A percentile compares a stretch with the other conserved stretches of the same genome.
These are phyloP conservation scores for Fereydounia khargensis DNA, from an alignment of 1,284 basidiomycete species.

Conservation along the genomic window DNA sequence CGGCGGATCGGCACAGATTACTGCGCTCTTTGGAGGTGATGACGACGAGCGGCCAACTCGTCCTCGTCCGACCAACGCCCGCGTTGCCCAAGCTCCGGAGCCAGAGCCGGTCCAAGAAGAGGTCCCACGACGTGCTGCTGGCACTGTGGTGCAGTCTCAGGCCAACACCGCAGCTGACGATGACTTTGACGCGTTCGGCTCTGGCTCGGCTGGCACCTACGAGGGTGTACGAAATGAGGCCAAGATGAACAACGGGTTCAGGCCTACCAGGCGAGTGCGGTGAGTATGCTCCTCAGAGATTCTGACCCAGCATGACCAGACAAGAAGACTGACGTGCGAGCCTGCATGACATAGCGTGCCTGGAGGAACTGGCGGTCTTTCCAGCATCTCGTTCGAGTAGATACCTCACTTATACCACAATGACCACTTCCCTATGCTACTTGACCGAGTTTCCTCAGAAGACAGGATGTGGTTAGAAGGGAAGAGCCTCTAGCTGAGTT, in stretches of 20 bases:
- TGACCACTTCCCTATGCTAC: too few relatives aligned
- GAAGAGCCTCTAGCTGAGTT: too few relatives aligned
- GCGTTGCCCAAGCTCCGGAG: not conserved
- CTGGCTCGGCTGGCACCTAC: conserved; percentile 20
- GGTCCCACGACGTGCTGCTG: conserved; percentile 6
- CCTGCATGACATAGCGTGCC: conserved; percentile 11
- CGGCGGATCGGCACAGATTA: conserved; percentile 37
- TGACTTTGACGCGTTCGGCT: not conserved
- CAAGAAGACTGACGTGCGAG: not conserved
- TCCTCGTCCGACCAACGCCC: too few relatives aligned
- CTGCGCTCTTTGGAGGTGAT: conserved; percentile 37
- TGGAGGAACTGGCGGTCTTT: conserved; percentile 36
- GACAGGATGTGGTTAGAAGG: too few relatives aligned
- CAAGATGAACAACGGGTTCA: conserved; percentile 39
- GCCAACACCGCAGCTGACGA: not conserved
- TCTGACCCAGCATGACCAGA: not conserved
- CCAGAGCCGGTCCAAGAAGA: conserved; percentile 2
- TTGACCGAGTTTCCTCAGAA: too few relatives aligned
- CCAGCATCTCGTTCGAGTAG: conserved; percentile 37
- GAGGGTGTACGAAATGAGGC: conserved; percentile 29
- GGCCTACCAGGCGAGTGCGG: conserved; percentile 39
- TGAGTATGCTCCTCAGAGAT: not conserved
- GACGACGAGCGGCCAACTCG: conserved; percentile 8
- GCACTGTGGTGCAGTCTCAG: not conserved
- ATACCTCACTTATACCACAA: too few relatives aligned